Evolutionary conservation across 2,329 filamentous ascomycete species (phyloP).

Genomic region (Chaetomium olivaceum): DNA sequence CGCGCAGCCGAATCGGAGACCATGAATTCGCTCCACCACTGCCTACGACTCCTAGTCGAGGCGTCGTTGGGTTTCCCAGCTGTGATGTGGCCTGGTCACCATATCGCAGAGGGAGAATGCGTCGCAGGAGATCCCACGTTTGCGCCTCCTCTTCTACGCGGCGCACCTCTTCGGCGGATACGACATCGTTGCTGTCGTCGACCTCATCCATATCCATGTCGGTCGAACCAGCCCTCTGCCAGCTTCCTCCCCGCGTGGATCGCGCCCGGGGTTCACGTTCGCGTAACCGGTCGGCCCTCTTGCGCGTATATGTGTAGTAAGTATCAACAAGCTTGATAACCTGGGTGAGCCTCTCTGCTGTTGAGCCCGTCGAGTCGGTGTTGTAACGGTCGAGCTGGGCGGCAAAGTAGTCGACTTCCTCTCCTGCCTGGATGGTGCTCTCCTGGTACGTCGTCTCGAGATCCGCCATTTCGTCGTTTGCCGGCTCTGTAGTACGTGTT

Average conservation of each 20-base stretch:
- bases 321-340: constrained; percentile 67
- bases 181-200: constrained; percentile 36
- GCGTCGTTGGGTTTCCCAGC: constrained; percentile 28
- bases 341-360: constrained; percentile 60
- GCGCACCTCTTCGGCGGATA: constrained; percentile 49
- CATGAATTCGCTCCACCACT: constrained; percentile 71
- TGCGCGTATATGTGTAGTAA: constrained; percentile 60
- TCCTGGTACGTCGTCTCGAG: constrained; percentile 39
- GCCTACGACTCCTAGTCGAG: constrained; percentile 34
- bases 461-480: constrained; percentile 35
- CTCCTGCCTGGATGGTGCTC: constrained; percentile 61
- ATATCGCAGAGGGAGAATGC: constrained; percentile 72
- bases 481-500: constrained; percentile 10
- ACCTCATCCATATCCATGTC: constrained; percentile 59
- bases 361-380: constrained; percentile 50
- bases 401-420: constrained; percentile 85
- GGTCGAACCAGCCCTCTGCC: constrained; percentile 46
- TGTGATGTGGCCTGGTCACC: constrained; percentile 42
- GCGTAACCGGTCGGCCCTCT: constrained; percentile 47
- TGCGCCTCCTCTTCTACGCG: constrained; percentile 81
- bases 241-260: constrained; percentile 34
- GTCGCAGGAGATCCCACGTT: constrained; percentile 83
- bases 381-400: constrained; percentile 75
- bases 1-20: constrained; percentile 69
- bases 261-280: constrained; percentile 44